phyloP scores from a whole-genome alignment of 106 monocot species.

The Dendrobium chrysotoxum region DNA sequence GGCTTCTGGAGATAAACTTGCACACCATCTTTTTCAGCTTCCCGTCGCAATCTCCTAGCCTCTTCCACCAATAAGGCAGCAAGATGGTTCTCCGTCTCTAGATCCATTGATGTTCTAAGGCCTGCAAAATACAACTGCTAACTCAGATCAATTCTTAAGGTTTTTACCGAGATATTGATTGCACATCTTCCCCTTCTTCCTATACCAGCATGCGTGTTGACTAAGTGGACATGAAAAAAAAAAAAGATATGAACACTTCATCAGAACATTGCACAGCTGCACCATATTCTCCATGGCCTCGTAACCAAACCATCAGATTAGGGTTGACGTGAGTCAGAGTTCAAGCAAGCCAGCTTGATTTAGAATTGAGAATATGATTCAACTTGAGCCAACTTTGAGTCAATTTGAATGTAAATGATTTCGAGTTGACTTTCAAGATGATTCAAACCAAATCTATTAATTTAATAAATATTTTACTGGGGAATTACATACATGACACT shows the following conservation, averaged over 20 bases:
- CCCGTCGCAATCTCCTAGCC: constrained; percentile 53
- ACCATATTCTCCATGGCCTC: not conserved
- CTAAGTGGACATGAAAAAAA: not conserved
- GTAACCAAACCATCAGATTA: not conserved
- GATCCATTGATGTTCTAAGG: constrained; percentile 46
- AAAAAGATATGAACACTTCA: not conserved
- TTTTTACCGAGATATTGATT: not conserved
- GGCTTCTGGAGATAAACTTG: constrained; percentile 64
- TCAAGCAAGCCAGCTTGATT: too few species aligned
- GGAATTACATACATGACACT: too few species aligned
- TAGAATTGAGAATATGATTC: too few species aligned
- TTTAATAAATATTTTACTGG: too few species aligned
- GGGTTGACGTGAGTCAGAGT: too few species aligned
- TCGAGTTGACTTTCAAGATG: too few species aligned
- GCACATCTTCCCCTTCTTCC: not conserved
- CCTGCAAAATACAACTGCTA: not conserved
- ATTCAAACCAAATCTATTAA: too few species aligned
- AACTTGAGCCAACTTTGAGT: too few species aligned
- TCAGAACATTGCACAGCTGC: not conserved
- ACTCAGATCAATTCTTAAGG: not conserved
- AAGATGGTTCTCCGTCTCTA: constrained; percentile 86
- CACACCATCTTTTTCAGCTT: constrained; percentile 90
- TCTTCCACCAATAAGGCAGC: constrained; percentile 87
- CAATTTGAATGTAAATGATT: too few species aligned
- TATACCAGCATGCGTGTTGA: not conserved